Conservation (phyloP, 1,139 yeast species). For the Saccharomyces hybrid region DNA sequence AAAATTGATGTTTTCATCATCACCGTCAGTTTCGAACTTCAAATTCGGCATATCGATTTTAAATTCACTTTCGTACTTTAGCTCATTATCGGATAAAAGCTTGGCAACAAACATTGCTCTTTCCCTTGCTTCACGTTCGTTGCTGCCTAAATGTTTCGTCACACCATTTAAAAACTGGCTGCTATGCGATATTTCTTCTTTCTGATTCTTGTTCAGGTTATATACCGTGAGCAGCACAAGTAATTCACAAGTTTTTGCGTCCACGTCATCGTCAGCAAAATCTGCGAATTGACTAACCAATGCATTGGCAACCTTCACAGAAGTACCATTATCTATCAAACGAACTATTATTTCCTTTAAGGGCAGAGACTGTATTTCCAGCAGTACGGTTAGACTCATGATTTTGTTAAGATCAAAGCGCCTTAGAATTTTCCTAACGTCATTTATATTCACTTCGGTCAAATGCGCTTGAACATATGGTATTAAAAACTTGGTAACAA, state of each 20-base stretch:
- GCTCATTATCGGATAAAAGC: slow-evolving; percentile 26
- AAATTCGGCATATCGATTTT: slow-evolving; percentile 21
- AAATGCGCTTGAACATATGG: slow-evolving; percentile 22
- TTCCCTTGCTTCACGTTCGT: slow-evolving; percentile 26
- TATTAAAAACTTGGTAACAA: slow-evolving; percentile 21
- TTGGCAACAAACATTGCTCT: slow-evolving; percentile 37
- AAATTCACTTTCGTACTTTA: slow-evolving; percentile 30
- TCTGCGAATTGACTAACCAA: slow-evolving; percentile 14
- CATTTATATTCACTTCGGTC: slow-evolving; percentile 10
- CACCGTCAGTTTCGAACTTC: background rate
- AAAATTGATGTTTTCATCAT: slow-evolving; percentile 19
- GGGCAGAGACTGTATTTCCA: slow-evolving; percentile 16
- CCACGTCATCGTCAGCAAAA: slow-evolving; percentile 9
- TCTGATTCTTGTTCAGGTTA: slow-evolving; percentile 11
- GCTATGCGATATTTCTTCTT: slow-evolving; percentile 19
- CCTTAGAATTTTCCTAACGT: slow-evolving; percentile 15
- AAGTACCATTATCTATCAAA: slow-evolving; percentile 11
- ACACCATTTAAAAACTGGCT: slow-evolving; percentile 30
- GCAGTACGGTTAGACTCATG: slow-evolving; percentile 12
- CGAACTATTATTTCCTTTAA: slow-evolving; percentile 23
- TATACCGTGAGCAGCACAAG: slow-evolving; percentile 21
- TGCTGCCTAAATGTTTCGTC: slow-evolving; percentile 30
- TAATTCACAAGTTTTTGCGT: slow-evolving; percentile 17
- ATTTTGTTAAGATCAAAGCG: slow-evolving; percentile 3
- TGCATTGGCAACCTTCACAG: slow-evolving; percentile 11